These are phyloP conservation scores for Trametes cubensis DNA, from an alignment of 768 basidiomycete species.

Conservation along the genomic window DNA sequence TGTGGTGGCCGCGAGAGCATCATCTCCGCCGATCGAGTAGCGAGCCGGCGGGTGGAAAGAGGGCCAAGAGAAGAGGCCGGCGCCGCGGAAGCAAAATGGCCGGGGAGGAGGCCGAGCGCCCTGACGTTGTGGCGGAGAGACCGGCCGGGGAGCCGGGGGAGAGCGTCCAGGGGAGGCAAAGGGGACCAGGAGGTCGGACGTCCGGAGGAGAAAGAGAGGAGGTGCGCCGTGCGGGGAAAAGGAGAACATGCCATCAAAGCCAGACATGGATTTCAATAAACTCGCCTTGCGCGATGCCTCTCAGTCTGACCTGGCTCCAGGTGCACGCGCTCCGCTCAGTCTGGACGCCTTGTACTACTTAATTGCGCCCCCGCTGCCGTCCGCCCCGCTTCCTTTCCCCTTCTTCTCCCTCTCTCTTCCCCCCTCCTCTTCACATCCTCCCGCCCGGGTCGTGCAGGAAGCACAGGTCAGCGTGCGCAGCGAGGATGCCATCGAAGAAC, in stretches of 20 bases:
- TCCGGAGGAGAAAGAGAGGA: not conserved
- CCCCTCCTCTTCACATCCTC: not conserved
- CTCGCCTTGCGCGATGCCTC: not conserved
- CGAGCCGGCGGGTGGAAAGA: not conserved
- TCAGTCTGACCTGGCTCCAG: not conserved
- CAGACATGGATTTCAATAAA: slow-evolving; percentile 1
- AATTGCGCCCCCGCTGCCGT: slow-evolving; percentile 53
- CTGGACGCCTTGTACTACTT: slow-evolving; percentile 55
- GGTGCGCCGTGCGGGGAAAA: not conserved
- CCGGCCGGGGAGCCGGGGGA: too few relatives aligned
- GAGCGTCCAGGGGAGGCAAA: too few relatives aligned
- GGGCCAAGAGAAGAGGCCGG: not conserved
- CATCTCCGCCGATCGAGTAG: slow-evolving; percentile 20
- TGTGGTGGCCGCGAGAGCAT: not conserved
- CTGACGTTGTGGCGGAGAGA: not conserved
- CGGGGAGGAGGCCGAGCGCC: not conserved
- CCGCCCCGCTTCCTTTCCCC: slow-evolving; percentile 7
- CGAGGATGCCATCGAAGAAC: slow-evolving; percentile 16
- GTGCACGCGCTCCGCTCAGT: slow-evolving; percentile 34
- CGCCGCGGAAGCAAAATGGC: not conserved
- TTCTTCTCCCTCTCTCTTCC: not conserved
- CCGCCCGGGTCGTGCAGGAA: not conserved
- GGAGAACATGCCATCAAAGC: not conserved
- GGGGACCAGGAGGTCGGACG: not conserved
- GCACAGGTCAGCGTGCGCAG: not conserved